Evolutionary conservation across 345 rosid species (phyloP).

Genomic region (Erodium maritimum): DNA sequence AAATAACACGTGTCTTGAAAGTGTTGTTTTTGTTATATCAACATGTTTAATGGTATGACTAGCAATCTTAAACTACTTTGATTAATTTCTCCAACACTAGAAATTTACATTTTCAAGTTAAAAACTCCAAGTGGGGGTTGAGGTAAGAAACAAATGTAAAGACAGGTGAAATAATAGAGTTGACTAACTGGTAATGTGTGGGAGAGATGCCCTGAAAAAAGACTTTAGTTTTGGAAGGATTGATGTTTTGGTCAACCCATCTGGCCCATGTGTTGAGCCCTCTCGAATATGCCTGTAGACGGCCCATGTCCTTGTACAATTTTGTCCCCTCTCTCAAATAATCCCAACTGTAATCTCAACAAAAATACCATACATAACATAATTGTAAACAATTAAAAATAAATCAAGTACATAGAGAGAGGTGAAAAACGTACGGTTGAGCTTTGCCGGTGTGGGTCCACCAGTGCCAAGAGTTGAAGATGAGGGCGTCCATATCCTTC

Average conservation of each 20-base stretch:
- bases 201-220: constrained; percentile 96
- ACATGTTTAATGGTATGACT: no score
- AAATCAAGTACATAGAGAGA: not conserved
- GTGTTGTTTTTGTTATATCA: no score
- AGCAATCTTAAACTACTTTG: no score
- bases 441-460: constrained; percentile 74
- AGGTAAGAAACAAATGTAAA: no score
- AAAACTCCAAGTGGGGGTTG: not conserved
- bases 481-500: constrained; percentile 70
- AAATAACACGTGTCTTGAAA: no score
- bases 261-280: constrained; percentile 71
- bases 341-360: constrained; percentile 52
- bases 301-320: constrained; percentile 52
- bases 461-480: constrained; percentile 98
- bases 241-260: constrained; percentile 74
- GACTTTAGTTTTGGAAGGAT: constrained; percentile 50
- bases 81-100: no score
- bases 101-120: no score
- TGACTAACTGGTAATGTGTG: constrained; percentile 68
- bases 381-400: not conserved
- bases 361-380: not conserved
- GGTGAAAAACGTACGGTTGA: constrained; percentile 29
- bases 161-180: no score
- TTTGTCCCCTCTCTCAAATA: constrained; percentile 45
- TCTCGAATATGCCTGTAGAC: constrained; percentile 57